Conservation (phyloP, 1,284 basidiomycete species). For the Exobasidium rhododendri region DNA sequence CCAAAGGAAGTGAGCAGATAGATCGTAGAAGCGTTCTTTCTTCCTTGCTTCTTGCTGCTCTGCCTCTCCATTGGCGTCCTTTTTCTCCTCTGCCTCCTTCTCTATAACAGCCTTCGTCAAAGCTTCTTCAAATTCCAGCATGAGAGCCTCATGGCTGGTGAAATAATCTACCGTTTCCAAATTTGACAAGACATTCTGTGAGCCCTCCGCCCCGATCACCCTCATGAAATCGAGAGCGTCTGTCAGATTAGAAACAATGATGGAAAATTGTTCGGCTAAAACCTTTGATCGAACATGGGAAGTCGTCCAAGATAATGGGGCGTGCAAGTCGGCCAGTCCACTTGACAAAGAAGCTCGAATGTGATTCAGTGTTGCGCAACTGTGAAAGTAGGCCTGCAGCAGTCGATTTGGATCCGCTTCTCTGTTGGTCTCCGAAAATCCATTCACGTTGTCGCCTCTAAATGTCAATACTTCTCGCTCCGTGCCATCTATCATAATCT, state of each 20-base stretch:
- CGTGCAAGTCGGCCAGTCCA: slow-evolving; percentile 80
- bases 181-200: slow-evolving; percentile 57
- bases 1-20: slow-evolving; percentile 92
- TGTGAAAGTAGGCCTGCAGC: slow-evolving; percentile 87
- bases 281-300: slow-evolving; percentile 80
- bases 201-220: slow-evolving; percentile 69
- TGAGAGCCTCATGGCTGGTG: slow-evolving; percentile 89
- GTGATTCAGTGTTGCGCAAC: slow-evolving; percentile 86
- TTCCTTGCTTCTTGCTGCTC: slow-evolving; percentile 19
- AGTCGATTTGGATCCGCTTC: slow-evolving; percentile 83
- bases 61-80: neutral
- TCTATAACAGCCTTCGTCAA: slow-evolving; percentile 65
- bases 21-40: slow-evolving; percentile 64
- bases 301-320: slow-evolving; percentile 88
- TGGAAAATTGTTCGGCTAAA: slow-evolving; percentile 75
- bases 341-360: slow-evolving; percentile 81
- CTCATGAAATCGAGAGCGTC: slow-evolving; percentile 90
- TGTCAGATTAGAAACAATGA: slow-evolving; percentile 76
- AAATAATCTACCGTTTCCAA: slow-evolving; percentile 81
- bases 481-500: slow-evolving; percentile 46
- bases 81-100: neutral
- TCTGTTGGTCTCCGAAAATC: slow-evolving; percentile 66
- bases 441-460: slow-evolving; percentile 94
- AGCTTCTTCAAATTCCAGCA: slow-evolving; percentile 89
- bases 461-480: slow-evolving; percentile 64